Evolutionary conservation across 805 yeast species (phyloP), one percentile per base, ranked within the genome.

Genomic region (Vanderwaltozyma verrucispora): DNA sequence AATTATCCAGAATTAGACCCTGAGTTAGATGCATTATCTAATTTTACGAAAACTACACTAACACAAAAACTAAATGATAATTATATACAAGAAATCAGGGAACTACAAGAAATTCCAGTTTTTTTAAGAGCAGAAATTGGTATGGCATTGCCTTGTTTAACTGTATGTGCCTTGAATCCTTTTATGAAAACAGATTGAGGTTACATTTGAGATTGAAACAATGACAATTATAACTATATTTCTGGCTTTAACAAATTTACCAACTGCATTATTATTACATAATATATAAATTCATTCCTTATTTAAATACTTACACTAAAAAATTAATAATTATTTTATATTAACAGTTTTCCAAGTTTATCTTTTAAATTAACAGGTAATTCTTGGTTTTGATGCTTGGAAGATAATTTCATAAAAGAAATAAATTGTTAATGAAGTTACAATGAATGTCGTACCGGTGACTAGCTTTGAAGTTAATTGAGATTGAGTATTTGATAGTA

Each of bases 121-220:
- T 66, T 89, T 43, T 67, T 92, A 45, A 71, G 96, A 51, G 86
- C 96, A 0, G 97, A 88, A 57, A 76, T 87, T 37, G 96, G 96
- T 36, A 86, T 86, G 89, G 92, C 96, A 2, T 68, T 89, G 37
- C 98, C 98, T n/a, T 89, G 96, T 59, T 70, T 89, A 50, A 86
- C 96, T 3, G 95, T 92, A 12, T 74, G 95, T 49, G 82, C 89
- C 5, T 67, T 88, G 53, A 89, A 89, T 53, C 98, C 98, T 21
- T 89, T 88, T 56, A 64, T 53, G 26, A 50, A 41, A 25, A 7
- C 32, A 4, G 29, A 8, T 24, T 24, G 11, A 12, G 12, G 12
- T 30, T 12, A 19, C 4, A 17, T 17, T 7, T 29, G 4, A 5
- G 9, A 16, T 17, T 17, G 15, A 29, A 11, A 10, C 18, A n/a